These are phyloP conservation scores for Rusavskia elegans DNA, from an alignment of 495 filamentous ascomycete species.

Conservation along the genomic window DNA sequence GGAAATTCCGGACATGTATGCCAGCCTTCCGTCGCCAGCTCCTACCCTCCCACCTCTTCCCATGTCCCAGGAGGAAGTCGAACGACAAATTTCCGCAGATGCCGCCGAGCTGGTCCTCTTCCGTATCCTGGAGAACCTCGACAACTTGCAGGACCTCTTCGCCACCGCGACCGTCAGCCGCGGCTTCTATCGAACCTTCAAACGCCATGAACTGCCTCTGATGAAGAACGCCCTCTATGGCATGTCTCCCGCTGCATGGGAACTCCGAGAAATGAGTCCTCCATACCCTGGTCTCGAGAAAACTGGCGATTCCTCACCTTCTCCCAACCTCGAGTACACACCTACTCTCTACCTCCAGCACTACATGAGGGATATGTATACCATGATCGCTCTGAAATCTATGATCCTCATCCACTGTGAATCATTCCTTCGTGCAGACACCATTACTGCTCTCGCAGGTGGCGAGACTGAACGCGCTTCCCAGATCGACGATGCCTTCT, in stretches of 20 bases:
- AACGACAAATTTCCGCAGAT: conserved; percentile 22
- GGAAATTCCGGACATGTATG: conserved; percentile 9
- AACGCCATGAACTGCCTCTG: conserved; percentile 38
- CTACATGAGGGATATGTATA: conserved; percentile 41
- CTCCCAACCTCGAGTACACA: conserved; percentile 38
- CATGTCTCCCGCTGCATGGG: conserved; percentile 49
- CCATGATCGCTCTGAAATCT: conserved; percentile 41
- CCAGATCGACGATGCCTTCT: conserved; percentile 49
- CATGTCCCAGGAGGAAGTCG: conserved; percentile 10
- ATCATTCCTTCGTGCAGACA: conserved; percentile 41
- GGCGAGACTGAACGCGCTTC: conserved; percentile 30
- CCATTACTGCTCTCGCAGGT: conserved; percentile 37
- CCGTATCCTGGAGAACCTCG: conserved; percentile 31
- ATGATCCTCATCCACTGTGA: conserved; percentile 43
- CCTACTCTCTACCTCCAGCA: conserved; percentile 38
- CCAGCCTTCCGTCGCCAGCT: conserved; percentile 5
- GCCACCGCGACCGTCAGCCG: conserved; percentile 36
- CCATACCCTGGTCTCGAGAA: conserved; percentile 34
- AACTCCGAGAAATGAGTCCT: conserved; percentile 46
- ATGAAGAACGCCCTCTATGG: conserved; percentile 37
- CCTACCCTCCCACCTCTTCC: conserved; percentile 3
- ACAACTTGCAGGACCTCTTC: conserved; percentile 42
- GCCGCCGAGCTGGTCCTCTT: conserved; percentile 34
- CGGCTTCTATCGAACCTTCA: conserved; percentile 46
- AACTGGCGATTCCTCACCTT: conserved; percentile 23